phyloP scores from a whole-genome alignment of 2,329 filamentous ascomycete species.

The Colletotrichum musae region DNA sequence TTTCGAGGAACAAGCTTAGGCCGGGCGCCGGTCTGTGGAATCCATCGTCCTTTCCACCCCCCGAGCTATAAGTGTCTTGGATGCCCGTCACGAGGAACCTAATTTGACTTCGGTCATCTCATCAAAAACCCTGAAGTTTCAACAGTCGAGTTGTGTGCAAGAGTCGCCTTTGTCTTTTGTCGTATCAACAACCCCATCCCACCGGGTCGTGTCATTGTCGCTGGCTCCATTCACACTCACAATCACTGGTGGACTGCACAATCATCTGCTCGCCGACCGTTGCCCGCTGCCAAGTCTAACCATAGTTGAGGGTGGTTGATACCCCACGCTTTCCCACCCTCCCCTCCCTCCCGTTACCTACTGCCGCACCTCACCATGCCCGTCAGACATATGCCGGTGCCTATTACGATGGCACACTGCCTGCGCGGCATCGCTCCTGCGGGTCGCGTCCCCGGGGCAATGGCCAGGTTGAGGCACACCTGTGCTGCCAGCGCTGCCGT shows the following conservation, averaged over 20 bases:
- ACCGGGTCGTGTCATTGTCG: too few species aligned
- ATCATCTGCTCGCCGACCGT: too few species aligned
- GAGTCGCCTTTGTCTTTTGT: too few species aligned
- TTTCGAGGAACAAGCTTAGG: constrained; percentile 21
- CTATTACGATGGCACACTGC: constrained; percentile 24
- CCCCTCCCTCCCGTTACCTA: neutral
- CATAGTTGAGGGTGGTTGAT: constrained; percentile 10
- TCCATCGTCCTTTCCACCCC: constrained; percentile 4
- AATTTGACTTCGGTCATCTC: constrained; percentile 33
- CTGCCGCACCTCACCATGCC: constrained; percentile 32
- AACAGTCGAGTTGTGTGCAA: too few species aligned
- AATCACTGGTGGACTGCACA: too few species aligned
- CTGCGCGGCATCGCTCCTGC: constrained; percentile 20
- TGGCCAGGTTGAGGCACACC: constrained; percentile 26
- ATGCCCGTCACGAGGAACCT: constrained; percentile 26
- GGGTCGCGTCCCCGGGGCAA: constrained; percentile 19
- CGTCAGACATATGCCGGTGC: constrained; percentile 31
- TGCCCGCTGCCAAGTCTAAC: constrained; percentile 3
- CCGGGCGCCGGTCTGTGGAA: constrained; percentile 31
- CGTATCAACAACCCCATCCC: too few species aligned
- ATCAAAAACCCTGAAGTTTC: neutral
- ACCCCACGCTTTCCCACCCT: constrained; percentile 7
- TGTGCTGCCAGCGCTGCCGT: constrained; percentile 21
- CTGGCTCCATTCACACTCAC: too few species aligned
- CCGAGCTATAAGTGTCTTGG: constrained; percentile 34